These are phyloP conservation scores for Glycine tomentella DNA, from an alignment of 306 rosid genomes.

Conservation along the genomic window DNA sequence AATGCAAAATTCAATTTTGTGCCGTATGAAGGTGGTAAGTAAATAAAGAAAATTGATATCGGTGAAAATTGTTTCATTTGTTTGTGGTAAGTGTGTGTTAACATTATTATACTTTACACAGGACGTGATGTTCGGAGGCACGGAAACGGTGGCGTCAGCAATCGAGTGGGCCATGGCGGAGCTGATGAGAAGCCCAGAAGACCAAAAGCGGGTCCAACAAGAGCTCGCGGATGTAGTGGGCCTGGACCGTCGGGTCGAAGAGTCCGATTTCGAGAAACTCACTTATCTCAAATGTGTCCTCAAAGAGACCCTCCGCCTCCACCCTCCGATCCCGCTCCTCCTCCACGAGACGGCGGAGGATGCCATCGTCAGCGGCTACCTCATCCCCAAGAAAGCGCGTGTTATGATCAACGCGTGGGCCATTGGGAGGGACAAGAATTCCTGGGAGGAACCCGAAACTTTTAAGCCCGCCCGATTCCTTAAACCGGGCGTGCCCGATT, in stretches of 20 bases:
- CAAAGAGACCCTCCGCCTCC: slow-evolving; percentile 84
- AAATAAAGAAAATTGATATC: not conserved
- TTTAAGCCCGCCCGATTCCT: slow-evolving; percentile 71
- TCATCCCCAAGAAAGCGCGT: slow-evolving; percentile 69
- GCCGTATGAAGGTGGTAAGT: not conserved
- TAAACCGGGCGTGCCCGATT: slow-evolving; percentile 62
- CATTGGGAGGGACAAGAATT: slow-evolving; percentile 68
- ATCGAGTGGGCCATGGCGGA: slow-evolving; percentile 92
- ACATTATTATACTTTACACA: slow-evolving; percentile 9
- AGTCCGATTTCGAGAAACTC: slow-evolving; percentile 73
- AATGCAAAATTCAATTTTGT: slow-evolving; percentile 5
- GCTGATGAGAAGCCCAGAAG: slow-evolving; percentile 75
- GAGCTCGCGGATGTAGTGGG: slow-evolving; percentile 76
- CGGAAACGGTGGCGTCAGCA: slow-evolving; percentile 93
- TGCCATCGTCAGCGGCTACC: slow-evolving; percentile 61
- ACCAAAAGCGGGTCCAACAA: slow-evolving; percentile 63
- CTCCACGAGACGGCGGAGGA: slow-evolving; percentile 93
- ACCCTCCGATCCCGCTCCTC: slow-evolving; percentile 92
- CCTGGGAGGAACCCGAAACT: slow-evolving; percentile 69
- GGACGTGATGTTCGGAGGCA: slow-evolving; percentile 98
- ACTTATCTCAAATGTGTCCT: slow-evolving; percentile 60
- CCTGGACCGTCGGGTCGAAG: slow-evolving; percentile 68
- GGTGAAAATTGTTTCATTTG: not conserved
- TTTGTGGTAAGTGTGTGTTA: not conserved
- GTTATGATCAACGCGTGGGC: slow-evolving; percentile 90